Base-by-base conservation (phyloP, 2,329 filamentous ascomycete species). In the Diaporthe citri region DNA sequence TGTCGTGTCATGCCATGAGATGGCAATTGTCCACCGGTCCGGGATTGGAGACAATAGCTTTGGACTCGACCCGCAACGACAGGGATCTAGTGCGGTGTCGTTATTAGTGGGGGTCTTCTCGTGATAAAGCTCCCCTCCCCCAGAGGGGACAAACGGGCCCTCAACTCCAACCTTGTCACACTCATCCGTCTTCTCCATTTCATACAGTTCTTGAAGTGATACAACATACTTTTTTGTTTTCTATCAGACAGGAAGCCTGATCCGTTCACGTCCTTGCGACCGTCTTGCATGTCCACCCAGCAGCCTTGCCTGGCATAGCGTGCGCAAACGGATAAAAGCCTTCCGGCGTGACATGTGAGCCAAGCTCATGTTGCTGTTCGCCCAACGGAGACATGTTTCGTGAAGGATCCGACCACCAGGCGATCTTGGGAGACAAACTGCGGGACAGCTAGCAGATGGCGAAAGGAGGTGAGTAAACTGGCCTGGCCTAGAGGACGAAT, bases 121-220 rank as follows among this genome's bases (percentile, higher is more conserved):
- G 70, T 52, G 70, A 72, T 72, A 64, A 72, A 72, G 70, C 57
- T 72, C 57, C 70, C 57, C 43, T 34, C 57, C 55, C 20, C 9
- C n/a, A 20, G 41, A 12, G 20, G 22, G 28, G 43, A 22, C 46
- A 36, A 9, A 52, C 13, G 46, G 22, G 28, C 10, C 46, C 13
- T 52, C 22, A 31, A 39, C 64, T 31, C n/a, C 34, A 39, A 69
- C 64, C 48, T 41, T 15, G n/a, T 41, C 64, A 69, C 15, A 52
- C 34, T 39, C n/a, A 48, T 51, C 43, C 9, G 34, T 22, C 48
- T 55, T 13, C 31, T 20, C 64, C 46, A 25, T 48, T 28, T 39
- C 31, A 20, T 55, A 52, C 64, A 20, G 34, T n/a, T 28, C 36
- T 31, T 20, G 15, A 46, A 9, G 59, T 20, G n/a, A 64, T 10